Conservation (phyloP, 164 flowering plant species). For the Euptelea pleiosperma region DNA sequence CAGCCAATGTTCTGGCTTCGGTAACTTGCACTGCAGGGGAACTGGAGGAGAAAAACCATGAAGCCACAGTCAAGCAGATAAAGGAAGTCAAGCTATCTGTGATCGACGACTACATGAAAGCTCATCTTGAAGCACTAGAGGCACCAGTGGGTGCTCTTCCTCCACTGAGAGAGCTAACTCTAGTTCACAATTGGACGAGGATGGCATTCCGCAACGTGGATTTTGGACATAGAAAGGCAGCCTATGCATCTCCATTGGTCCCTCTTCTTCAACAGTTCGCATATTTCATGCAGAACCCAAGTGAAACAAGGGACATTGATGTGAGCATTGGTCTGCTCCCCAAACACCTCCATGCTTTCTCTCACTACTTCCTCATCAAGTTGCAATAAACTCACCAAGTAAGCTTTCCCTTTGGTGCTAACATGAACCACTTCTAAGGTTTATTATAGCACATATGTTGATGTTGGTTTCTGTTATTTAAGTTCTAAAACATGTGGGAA, state of each 20-base stretch:
- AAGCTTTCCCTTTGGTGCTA: no score
- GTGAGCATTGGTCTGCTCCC: slow-evolving; percentile 40
- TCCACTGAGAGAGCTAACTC: slow-evolving; percentile 42
- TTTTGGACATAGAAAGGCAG: slow-evolving; percentile 32
- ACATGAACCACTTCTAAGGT: no score
- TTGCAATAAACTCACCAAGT: no score
- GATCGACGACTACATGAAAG: slow-evolving; percentile 30
- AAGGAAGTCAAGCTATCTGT: slow-evolving; percentile 40
- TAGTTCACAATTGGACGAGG: slow-evolving; percentile 48
- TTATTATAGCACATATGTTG: no score
- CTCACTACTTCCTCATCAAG: slow-evolving; percentile 26
- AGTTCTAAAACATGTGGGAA: no score
- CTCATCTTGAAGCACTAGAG: slow-evolving; percentile 38
- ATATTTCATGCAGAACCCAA: slow-evolving; percentile 49
- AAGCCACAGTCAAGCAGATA: slow-evolving; percentile 28
- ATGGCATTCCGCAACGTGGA: slow-evolving; percentile 42
- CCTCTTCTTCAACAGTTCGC: slow-evolving; percentile 47
- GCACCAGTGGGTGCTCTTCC: slow-evolving; percentile 37
- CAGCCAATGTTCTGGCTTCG: slow-evolving; percentile 47
- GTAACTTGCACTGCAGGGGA: slow-evolving; percentile 32
- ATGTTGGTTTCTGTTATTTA: no score
- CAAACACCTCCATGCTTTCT: slow-evolving; percentile 28
- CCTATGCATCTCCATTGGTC: slow-evolving; percentile 34
- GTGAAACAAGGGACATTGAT: slow-evolving; percentile 32
- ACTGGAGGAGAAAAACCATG: slow-evolving; percentile 25